Base-by-base conservation (phyloP, 2,329 filamentous ascomycete species). In the Xenosphaeropsis pyriputrescens region DNA sequence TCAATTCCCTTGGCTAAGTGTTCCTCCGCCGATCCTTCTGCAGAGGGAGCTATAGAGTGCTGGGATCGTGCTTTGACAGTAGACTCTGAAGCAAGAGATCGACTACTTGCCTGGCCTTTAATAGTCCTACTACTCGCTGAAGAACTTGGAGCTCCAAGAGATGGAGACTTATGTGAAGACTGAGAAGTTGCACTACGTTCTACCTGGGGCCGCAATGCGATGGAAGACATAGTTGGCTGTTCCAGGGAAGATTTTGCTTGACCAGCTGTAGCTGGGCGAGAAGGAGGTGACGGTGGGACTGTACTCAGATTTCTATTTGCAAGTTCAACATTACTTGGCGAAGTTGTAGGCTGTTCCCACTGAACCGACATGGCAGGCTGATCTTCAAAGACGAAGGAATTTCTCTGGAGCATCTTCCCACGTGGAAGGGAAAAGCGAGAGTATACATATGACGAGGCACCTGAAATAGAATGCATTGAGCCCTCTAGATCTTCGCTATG, bases 1-100 rank as follows among this genome's bases (percentile, higher is more conserved):
- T 85, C 78, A 40, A 98, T 91, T 7, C 85, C 91, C 60, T 89
- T 91, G 18, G 80, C 71, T 34, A 96, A 73, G 55, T 98, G 89
- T 42, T 96, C 82, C 47, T 96, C 88, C 0, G 85, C 69, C 3
- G 83, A 80, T 52, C 85, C 75, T 22, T 86, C 82, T 2, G 75
- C 70, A 32, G 66, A 64, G 16, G 73, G 65, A 4, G 71, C 70
- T 12, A 50, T 18, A 6, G 72, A 70, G 11, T 70, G 62, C 45
- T 63, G 57, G 29, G 70, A 63, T 49, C 62, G 51, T 53, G 47
- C 57, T 47, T 58, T 54, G 41, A 59, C 42, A 41, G 56, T 59
- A 31, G 45, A 47, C 18, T 44, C 45, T 6, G 46, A 49, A 3
- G 50, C 50, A 32, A 32, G 30, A 32, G 30, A 32, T 15, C 6